Base-by-base conservation (phyloP, 768 basidiomycete species). In the Mycena amicta region DNA sequence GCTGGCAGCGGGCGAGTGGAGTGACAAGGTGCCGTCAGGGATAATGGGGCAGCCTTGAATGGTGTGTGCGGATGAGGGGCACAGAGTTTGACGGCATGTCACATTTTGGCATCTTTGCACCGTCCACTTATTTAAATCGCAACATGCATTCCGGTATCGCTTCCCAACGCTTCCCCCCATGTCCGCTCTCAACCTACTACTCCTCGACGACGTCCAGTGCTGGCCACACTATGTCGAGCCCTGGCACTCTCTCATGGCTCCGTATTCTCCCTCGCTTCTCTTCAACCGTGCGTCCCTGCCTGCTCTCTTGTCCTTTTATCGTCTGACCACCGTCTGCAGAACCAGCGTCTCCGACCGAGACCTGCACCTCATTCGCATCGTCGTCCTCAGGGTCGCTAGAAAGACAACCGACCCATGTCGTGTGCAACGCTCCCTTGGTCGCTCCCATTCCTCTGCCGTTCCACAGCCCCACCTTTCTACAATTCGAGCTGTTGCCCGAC, bases 371-470 rank as follows among this genome's bases (percentile, higher is more conserved):
- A 23, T 57, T 53, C 16, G 54, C 56, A 18, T 66, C 66, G 16
- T 65, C 69, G 26, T 67, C 71, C 23, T 66, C 63, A 43, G 57
- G 65, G 16, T 33, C 64, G 39, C 66, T 63, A 28, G 62, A 66
- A 41, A 68, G 70, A 43, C 73, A 63, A 43, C 70, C 73, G 11
- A 61, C 80, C 43, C 78, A 83, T 59, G 80, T 86, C 71, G 77
- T 87, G 22, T 87, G 85, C 74, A 81, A 85, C 60, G 83, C 85
- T 2, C 87, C 87, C n/a, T 76, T 89, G 55, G 73, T 88, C 60
- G 87, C 86, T 0, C 87, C 88, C 13, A 82, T 82, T 25, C 87
- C 87, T 0, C 81, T 88, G 33, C 88, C 87, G 2, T 88, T 85
- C 71, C 85, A 86, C 55, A 85, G 86, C 11, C 87, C 87, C 26